Conservation (phyloP, 768 basidiomycete species). For the Leccinum subgranulosum region DNA sequence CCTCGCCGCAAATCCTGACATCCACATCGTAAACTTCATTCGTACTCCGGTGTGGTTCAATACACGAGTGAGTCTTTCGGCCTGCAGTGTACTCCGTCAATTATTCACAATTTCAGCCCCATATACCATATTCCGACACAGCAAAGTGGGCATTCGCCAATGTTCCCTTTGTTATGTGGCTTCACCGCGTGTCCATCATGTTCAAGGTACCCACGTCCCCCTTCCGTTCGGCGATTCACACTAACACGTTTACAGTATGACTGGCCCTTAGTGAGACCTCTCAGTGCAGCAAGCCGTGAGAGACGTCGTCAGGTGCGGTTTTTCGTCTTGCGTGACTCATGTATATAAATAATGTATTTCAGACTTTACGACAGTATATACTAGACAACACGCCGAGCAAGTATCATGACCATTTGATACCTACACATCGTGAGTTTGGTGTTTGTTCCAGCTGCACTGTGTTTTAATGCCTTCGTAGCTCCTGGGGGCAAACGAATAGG, state of each 20-base stretch:
- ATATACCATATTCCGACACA: slow-evolving; percentile 37
- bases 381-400: slow-evolving; percentile 46
- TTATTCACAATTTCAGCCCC: slow-evolving; percentile 32
- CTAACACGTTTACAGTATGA: slow-evolving; percentile 15
- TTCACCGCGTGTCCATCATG: slow-evolving; percentile 52
- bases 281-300: slow-evolving; percentile 7
- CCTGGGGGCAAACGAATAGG: slow-evolving; percentile 58
- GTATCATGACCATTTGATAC: slow-evolving; percentile 45
- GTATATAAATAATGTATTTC: background rate
- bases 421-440: slow-evolving; percentile 44
- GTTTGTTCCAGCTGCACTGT: background rate
- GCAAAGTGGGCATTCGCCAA: slow-evolving; percentile 53
- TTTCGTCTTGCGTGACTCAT: background rate
- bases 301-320: slow-evolving; percentile 11
- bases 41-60: slow-evolving; percentile 63
- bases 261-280: slow-evolving; percentile 13
- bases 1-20: slow-evolving; percentile 49
- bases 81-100: background rate
- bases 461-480: slow-evolving; percentile 30
- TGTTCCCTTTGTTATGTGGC: slow-evolving; percentile 49
- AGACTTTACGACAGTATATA: slow-evolving; percentile 47
- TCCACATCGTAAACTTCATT: slow-evolving; percentile 54
- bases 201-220: slow-evolving; percentile 32
- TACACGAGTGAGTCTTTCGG: slow-evolving; percentile 40
- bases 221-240: background rate